phyloP scores from a whole-genome alignment of 2,329 filamentous ascomycete species.

The Lomentospora prolificans region DNA sequence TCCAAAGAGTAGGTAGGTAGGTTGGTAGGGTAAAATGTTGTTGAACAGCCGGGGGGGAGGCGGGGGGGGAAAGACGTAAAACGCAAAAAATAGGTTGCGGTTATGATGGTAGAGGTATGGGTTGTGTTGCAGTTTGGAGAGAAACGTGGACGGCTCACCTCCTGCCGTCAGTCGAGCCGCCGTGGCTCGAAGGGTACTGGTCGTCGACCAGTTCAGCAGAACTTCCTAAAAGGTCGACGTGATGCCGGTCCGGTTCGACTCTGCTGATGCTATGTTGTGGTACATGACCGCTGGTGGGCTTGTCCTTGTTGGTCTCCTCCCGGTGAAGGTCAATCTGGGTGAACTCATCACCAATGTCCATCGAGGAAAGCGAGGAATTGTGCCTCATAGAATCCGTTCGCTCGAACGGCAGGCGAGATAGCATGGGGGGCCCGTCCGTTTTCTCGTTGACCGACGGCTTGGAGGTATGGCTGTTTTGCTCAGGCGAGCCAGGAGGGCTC shows the following conservation, averaged over 20 bases:
- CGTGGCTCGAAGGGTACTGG: slow-evolving; percentile 5
- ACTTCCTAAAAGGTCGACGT: slow-evolving; percentile 39
- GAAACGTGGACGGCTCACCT: background rate
- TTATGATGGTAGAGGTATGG: background rate
- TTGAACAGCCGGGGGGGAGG: background rate
- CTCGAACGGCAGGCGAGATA: slow-evolving; percentile 42
- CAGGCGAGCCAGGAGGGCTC: slow-evolving; percentile 7
- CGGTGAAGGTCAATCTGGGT: slow-evolving; percentile 29
- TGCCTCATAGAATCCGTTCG: slow-evolving; percentile 43
- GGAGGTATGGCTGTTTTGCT: slow-evolving; percentile 7
- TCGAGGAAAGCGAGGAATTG: slow-evolving; percentile 40
- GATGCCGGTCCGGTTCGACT: slow-evolving; percentile 36
- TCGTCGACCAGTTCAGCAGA: slow-evolving; percentile 47
- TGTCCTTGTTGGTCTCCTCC: slow-evolving; percentile 31
- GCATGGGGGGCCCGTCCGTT: slow-evolving; percentile 9
- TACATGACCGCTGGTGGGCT: slow-evolving; percentile 47
- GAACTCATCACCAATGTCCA: slow-evolving; percentile 35
- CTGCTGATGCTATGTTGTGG: slow-evolving; percentile 47
- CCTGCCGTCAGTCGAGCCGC: background rate
- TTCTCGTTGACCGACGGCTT: slow-evolving; percentile 5
- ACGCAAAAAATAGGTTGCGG: background rate
- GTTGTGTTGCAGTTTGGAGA: background rate
- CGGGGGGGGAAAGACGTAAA: background rate
- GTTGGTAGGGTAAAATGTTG: too few relatives aligned
- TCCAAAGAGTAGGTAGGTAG: too few relatives aligned